Conservation (phyloP, 2,329 filamentous ascomycete species). For the Aspergillus japonicus region DNA sequence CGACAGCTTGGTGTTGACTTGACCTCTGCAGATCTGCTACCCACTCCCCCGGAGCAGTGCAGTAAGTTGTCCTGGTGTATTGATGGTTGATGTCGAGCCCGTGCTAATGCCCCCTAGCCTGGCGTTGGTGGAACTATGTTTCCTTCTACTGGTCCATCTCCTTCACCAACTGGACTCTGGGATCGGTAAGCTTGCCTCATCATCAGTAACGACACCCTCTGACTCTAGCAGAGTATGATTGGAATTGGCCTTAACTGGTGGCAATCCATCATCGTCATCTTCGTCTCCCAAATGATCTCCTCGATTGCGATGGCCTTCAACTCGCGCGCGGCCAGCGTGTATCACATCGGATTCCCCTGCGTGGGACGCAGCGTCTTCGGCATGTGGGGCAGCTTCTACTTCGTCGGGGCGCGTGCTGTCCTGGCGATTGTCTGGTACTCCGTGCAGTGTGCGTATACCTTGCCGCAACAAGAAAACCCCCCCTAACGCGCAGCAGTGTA, state of each 20-base stretch:
- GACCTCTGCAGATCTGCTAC: slow-evolving; percentile 6
- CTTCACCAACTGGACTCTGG: slow-evolving; percentile 11
- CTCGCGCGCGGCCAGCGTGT: slow-evolving; percentile 42
- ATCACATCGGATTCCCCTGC: slow-evolving; percentile 46
- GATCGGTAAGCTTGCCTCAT: not conserved
- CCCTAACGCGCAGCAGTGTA: slow-evolving; percentile 15
- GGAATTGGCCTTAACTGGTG: slow-evolving; percentile 11
- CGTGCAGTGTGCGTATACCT: slow-evolving; percentile 18
- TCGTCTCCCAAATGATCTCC: slow-evolving; percentile 44
- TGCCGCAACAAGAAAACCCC: too few relatives aligned
- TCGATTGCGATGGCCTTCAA: slow-evolving; percentile 49
- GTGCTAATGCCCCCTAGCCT: slow-evolving; percentile 6
- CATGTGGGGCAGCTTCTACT: slow-evolving; percentile 46
- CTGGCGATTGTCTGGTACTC: slow-evolving; percentile 45
- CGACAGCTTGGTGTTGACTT: not conserved
- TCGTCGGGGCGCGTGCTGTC: slow-evolving; percentile 41
- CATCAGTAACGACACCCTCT: not conserved
- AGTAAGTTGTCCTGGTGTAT: not conserved
- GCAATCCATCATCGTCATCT: slow-evolving; percentile 39
- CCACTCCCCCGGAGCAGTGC: slow-evolving; percentile 7
- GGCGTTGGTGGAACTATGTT: slow-evolving; percentile 10
- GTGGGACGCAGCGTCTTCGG: slow-evolving; percentile 42
- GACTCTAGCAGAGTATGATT: not conserved
- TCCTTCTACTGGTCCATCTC: slow-evolving; percentile 9
- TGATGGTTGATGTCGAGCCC: not conserved